Base-by-base conservation (phyloP, 1,284 basidiomycete species). In the Puccinia hordei region DNA sequence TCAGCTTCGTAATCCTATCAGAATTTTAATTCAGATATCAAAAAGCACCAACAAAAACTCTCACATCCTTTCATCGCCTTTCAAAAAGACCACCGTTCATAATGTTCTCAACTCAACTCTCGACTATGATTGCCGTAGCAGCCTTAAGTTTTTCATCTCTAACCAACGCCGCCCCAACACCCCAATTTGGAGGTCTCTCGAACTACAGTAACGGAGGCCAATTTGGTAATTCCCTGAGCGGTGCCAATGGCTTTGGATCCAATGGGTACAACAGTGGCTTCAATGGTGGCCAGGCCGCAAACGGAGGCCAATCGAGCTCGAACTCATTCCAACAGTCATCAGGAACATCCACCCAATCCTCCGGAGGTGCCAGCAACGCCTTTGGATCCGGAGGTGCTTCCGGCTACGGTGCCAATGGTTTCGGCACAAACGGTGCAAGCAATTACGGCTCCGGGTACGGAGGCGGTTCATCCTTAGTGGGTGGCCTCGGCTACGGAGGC, bases 281-380 rank as follows among this genome's bases (percentile, higher is more conserved):
- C 46, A 46, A 49, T 8, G 66, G 66, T 4, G 66, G 66, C 19
- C 41, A 12, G n/a, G 41, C 41, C 0, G 1, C 41, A n/a, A 69
- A 49, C 46, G 41, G 24, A 4, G 66, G 66, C 10, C 66, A 69
- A 44, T 49, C 66, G 10, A 69, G 66, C 46, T 69, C 66, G 5
- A 69, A 22, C 41, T 69, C 66, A 44, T 69, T 69, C 66, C 66
- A 69, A 27, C 66, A 69, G 44, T 69, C 66, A 15, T 69, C 66
- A 1, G 66, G 66, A 27, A 69, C 66, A 44, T 49, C 41, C n/a
- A 49, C 41, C 15, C 66, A 69, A 24, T 69, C 66, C n/a, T 69
- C 66, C 2, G 44, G 44, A n/a, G 66, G 41, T 3, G 66, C 66
- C 2, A 49, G n/a, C n/a, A 15, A 27, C 66, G 27, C n/a, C 1